These are phyloP conservation scores for Penicillium sclerotiorum DNA, from an alignment of 2,329 filamentous ascomycete genomes.

Conservation along the genomic window DNA sequence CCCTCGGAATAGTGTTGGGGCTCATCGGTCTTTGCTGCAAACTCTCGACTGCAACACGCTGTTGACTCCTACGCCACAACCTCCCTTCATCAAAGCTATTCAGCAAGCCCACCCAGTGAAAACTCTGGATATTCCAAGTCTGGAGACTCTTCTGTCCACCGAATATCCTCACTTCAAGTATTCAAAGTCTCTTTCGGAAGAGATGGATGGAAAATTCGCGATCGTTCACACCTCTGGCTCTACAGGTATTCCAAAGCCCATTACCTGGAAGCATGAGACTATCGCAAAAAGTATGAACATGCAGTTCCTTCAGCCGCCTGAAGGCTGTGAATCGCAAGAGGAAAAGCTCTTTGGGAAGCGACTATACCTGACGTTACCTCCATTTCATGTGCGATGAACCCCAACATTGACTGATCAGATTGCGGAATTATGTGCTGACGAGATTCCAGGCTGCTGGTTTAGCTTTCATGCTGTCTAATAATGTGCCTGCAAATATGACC, in stretches of 20 bases:
- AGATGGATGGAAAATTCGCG: background rate
- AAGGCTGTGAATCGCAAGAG: constrained; percentile 3
- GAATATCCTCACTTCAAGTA: constrained; percentile 5
- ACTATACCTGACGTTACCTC: constrained; percentile 6
- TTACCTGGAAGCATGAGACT: constrained; percentile 3
- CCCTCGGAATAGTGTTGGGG: constrained; percentile 41
- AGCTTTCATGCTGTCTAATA: background rate
- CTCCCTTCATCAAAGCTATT: constrained; percentile 23
- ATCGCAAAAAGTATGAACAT: background rate
- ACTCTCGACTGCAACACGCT: constrained; percentile 34
- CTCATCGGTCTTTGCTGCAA: constrained; percentile 36
- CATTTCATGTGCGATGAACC: constrained; percentile 6
- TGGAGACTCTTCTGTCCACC: constrained; percentile 32
- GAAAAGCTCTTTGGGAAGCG: constrained; percentile 1
- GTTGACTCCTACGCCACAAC: constrained; percentile 29
- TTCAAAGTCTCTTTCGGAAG: background rate
- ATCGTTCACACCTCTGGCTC: constrained; percentile 13
- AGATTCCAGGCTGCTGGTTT: background rate
- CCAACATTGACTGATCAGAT: background rate
- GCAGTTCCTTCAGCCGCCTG: background rate
- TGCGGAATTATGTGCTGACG: background rate
- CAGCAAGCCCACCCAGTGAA: constrained; percentile 27
- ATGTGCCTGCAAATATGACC: constrained; percentile 8
- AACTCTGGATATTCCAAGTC: constrained; percentile 27
- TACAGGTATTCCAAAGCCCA: constrained; percentile 10